phyloP scores from a whole-genome alignment of 2,329 filamentous ascomycete genomes.

The Epichloe bromicola region DNA sequence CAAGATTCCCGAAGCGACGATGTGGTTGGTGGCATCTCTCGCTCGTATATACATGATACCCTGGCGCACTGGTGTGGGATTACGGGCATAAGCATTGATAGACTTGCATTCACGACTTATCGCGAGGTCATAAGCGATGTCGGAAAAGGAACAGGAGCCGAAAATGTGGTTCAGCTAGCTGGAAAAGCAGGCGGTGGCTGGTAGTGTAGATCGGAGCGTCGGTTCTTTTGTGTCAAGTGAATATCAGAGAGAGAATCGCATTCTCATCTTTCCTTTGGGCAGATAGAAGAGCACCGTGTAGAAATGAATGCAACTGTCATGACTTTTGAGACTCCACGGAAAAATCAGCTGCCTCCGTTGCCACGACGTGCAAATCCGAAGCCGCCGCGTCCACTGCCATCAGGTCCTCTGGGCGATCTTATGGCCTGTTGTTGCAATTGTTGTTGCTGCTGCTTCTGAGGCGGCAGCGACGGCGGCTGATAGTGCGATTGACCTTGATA shows the following conservation, averaged over 20 bases:
- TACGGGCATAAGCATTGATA: slow-evolving; percentile 58
- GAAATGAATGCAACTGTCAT: slow-evolving; percentile 8
- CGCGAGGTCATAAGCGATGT: slow-evolving; percentile 91
- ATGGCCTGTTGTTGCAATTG: slow-evolving; percentile 51
- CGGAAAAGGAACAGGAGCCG: slow-evolving; percentile 64
- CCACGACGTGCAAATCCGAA: slow-evolving; percentile 63
- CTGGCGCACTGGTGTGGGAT: slow-evolving; percentile 64
- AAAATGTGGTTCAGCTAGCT: slow-evolving; percentile 76
- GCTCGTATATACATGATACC: slow-evolving; percentile 50
- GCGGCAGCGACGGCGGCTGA: not conserved
- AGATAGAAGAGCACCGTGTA: slow-evolving; percentile 8
- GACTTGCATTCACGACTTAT: slow-evolving; percentile 73
- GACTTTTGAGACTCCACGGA: not conserved
- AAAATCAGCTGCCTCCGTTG: slow-evolving; percentile 23
- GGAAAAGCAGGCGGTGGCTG: slow-evolving; percentile 88
- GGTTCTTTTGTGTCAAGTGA: not conserved
- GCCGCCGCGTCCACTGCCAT: slow-evolving; percentile 61
- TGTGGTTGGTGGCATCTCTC: slow-evolving; percentile 52
- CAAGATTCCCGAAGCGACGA: slow-evolving; percentile 15
- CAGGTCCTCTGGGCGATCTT: slow-evolving; percentile 65
- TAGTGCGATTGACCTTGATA: not conserved
- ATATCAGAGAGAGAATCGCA: not conserved
- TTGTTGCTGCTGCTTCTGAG: not conserved
- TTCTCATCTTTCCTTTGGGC: not conserved
- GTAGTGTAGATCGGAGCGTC: slow-evolving; percentile 33